Evolutionary conservation across 2,329 filamentous ascomycete genomes (phyloP).

Genomic region (Colletotrichum cereale): DNA sequence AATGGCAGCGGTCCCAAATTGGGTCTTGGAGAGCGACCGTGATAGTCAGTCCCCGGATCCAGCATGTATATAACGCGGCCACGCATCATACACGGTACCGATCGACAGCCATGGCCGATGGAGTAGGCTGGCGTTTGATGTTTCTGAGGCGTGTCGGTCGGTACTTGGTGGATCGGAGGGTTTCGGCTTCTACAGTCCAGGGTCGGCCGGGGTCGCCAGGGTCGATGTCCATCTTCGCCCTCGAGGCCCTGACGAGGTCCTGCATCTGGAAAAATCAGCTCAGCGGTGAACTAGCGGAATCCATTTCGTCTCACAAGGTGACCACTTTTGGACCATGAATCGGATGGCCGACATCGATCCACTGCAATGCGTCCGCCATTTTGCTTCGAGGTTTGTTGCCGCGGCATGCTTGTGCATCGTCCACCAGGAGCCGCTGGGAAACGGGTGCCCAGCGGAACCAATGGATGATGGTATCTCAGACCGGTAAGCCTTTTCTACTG

Average conservation of each 20-base stretch:
- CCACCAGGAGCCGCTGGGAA: not conserved
- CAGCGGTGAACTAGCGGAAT: not conserved
- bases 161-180: not conserved
- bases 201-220: not conserved
- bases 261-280: not conserved
- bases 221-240: not conserved
- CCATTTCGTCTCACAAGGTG: slow-evolving; percentile 20
- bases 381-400: not conserved
- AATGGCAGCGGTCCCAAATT: not conserved
- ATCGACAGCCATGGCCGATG: not conserved
- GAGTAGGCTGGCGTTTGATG: slow-evolving; percentile 5
- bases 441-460: not conserved
- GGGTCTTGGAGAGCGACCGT: not conserved
- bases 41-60: not conserved
- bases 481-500: not conserved
- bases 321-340: not conserved
- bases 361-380: not conserved
- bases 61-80: not conserved
- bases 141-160: slow-evolving; percentile 13
- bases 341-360: not conserved
- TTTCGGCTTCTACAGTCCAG: slow-evolving; percentile 7
- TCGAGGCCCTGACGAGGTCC: not conserved
- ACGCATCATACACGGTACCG: not conserved
- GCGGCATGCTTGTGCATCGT: not conserved
- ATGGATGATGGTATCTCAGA: not conserved